These are phyloP conservation scores for Ceratocystiopsis brevicomis DNA, from an alignment of 2,329 filamentous ascomycete genomes.

Conservation along the genomic window DNA sequence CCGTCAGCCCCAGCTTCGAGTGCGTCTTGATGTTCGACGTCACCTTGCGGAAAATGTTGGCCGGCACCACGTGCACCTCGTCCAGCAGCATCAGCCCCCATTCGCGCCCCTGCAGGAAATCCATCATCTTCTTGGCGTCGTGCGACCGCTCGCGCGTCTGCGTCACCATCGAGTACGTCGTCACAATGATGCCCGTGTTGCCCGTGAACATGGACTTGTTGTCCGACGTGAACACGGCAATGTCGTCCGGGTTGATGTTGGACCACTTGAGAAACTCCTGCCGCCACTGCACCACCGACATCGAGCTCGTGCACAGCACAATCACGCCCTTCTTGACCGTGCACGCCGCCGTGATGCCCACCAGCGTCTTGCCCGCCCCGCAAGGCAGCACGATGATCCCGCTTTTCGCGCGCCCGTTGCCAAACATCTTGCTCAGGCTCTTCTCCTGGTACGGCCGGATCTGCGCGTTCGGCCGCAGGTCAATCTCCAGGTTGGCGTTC, in stretches of 20 bases:
- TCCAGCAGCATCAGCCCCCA: constrained; percentile 97
- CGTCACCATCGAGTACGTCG: constrained; percentile 98
- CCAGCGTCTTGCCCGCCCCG: constrained; percentile 88
- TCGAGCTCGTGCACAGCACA: constrained; percentile 87
- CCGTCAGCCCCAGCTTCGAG: constrained; percentile 84
- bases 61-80: constrained; percentile 94
- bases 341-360: constrained; percentile 95
- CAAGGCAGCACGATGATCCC: constrained; percentile 95
- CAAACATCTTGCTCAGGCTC: constrained; percentile 97
- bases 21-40: constrained; percentile 87
- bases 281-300: constrained; percentile 95
- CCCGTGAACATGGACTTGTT: constrained; percentile 70
- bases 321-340: constrained; percentile 95
- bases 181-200: constrained; percentile 89
- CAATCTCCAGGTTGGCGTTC: constrained; percentile 85
- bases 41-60: constrained; percentile 88
- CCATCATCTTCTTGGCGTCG: constrained; percentile 94
- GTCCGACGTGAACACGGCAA: constrained; percentile 87
- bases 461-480: constrained; percentile 71
- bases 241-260: constrained; percentile 79
- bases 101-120: constrained; percentile 72
- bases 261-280: constrained; percentile 97
- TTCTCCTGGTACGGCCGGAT: constrained; percentile 95
- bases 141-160: constrained; percentile 73
- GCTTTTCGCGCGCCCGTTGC: constrained; percentile 90